These are phyloP conservation scores for Senna tora DNA, from an alignment of 306 rosid species.

Conservation along the genomic window DNA sequence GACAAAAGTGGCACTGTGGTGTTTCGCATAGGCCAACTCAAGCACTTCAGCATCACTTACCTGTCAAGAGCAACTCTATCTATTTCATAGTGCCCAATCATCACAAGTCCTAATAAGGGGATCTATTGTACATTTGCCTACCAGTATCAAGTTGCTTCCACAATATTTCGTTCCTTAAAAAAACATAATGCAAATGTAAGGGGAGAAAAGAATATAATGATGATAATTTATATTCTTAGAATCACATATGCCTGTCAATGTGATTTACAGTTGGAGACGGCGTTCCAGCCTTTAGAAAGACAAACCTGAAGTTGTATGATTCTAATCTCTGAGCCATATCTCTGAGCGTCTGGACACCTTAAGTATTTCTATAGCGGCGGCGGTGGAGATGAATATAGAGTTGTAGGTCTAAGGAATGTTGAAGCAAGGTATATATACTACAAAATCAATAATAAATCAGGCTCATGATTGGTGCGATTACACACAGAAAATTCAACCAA, in stretches of 20 bases:
- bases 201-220: background rate
- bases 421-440: too few relatives aligned
- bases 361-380: too few relatives aligned
- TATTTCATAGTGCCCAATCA: too few relatives aligned
- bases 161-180: too few relatives aligned
- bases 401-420: too few relatives aligned
- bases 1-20: background rate
- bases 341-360: too few relatives aligned
- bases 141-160: too few relatives aligned
- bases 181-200: background rate
- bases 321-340: too few relatives aligned
- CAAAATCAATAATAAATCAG: too few relatives aligned
- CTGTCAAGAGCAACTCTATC: conserved; percentile 18
- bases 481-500: too few relatives aligned
- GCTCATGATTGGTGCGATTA: too few relatives aligned
- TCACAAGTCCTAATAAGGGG: background rate
- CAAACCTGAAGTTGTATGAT: too few relatives aligned
- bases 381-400: conserved; percentile 71
- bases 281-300: conserved; percentile 82
- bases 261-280: conserved; percentile 85
- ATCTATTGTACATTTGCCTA: background rate
- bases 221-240: conserved; percentile 10
- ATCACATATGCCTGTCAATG: background rate
- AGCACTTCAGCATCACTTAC: background rate
- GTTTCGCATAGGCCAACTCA: background rate